A percentile compares a stretch with the other conserved stretches of the same genome.
These are phyloP conservation scores for Stachybotrys chlorohalonatus DNA, from an alignment of 2,329 filamentous ascomycete genomes.

Conservation along the genomic window DNA sequence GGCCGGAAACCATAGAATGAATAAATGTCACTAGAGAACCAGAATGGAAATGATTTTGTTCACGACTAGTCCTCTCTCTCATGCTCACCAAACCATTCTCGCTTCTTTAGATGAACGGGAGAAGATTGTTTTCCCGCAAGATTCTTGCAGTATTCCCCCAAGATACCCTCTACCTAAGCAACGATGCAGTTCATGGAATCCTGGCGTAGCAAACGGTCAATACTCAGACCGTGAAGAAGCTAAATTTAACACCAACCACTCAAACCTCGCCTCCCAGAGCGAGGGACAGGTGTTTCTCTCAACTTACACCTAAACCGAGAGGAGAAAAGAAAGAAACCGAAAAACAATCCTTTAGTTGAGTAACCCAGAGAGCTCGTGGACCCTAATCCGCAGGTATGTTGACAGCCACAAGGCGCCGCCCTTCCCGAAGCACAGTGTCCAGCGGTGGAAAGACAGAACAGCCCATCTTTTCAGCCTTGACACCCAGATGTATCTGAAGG, in stretches of 20 bases:
- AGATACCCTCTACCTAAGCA: background rate
- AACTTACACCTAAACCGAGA: no score
- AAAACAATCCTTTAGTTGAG: background rate
- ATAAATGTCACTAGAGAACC: background rate
- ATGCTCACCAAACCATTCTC: background rate
- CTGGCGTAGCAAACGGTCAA: background rate
- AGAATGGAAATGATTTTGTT: background rate
- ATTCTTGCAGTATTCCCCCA: background rate
- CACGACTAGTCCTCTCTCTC: background rate
- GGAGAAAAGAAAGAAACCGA: background rate
- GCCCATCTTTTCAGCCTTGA: no score
- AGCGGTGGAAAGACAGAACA: no score
- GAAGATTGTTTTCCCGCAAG: background rate
- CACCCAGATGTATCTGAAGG: no score
- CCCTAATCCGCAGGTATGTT: no score
- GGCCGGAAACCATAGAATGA: constrained; percentile 7
- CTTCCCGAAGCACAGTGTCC: no score
- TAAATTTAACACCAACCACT: background rate
- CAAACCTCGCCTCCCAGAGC: background rate
- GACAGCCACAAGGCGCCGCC: no score
- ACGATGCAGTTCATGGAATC: background rate
- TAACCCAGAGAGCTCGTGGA: background rate
- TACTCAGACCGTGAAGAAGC: background rate
- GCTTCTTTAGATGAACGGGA: background rate
- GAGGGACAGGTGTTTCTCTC: background rate